Evolutionary conservation across 169 alveolate species (phyloP).

Genomic region (Plasmodium gonderi): DNA sequence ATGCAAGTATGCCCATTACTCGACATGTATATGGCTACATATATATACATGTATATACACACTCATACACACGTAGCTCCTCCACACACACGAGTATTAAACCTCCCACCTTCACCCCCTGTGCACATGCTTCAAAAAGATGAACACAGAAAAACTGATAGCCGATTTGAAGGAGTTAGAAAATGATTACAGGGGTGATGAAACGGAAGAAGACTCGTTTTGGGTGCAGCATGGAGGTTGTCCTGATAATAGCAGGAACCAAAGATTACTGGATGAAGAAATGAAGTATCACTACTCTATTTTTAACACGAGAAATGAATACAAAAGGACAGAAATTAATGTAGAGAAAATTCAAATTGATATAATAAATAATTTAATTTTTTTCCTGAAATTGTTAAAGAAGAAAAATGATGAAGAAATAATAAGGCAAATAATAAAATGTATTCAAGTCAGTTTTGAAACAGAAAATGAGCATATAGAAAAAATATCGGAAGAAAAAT

Average conservation of each 20-base stretch:
- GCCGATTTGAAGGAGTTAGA: slow-evolving; percentile 33
- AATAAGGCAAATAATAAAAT: not conserved
- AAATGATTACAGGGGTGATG: slow-evolving; percentile 2
- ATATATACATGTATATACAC: not conserved
- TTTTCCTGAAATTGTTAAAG: slow-evolving; percentile 38
- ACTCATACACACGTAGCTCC: not conserved
- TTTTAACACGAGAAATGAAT: slow-evolving; percentile 67
- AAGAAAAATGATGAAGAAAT: not conserved
- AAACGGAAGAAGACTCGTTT: not conserved
- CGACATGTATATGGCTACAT: not conserved
- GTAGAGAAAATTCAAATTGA: slow-evolving; percentile 45
- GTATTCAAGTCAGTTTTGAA: slow-evolving; percentile 35
- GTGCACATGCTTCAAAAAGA: not conserved
- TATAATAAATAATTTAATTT: slow-evolving; percentile 24
- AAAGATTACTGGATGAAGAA: not conserved
- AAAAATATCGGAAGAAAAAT: slow-evolving; percentile 37
- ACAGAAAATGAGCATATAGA: slow-evolving; percentile 23
- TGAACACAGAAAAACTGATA: slow-evolving; percentile 24
- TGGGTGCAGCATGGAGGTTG: not conserved
- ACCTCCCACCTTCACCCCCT: not conserved
- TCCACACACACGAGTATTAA: not conserved
- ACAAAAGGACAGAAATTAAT: slow-evolving; percentile 7
- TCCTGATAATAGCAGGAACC: not conserved
- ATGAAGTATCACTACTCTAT: slow-evolving; percentile 13
- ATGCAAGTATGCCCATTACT: not conserved